Evolutionary conservation across 2,329 filamentous ascomycete genomes (phyloP).

Genomic region (Tolypocladium ophioglossoides): DNA sequence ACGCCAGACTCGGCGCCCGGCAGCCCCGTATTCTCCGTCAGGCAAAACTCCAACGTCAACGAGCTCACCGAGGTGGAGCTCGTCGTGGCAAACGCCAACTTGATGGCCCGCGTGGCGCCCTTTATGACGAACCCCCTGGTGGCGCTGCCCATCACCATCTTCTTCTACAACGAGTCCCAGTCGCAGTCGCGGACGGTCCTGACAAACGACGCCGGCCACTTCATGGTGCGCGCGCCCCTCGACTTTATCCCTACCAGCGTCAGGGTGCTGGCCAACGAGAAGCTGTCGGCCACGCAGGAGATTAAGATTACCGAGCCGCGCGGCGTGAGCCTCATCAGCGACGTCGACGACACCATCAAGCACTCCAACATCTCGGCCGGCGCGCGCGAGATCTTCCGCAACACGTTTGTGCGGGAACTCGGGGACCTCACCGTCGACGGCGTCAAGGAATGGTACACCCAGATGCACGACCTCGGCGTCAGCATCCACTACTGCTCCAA

Average conservation of each 20-base stretch:
- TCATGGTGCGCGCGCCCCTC: conserved; percentile 66
- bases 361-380: conserved; percentile 83
- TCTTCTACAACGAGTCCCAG: conserved; percentile 82
- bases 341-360: conserved; percentile 97
- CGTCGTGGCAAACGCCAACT: conserved; percentile 67
- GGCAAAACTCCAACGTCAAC: conserved; percentile 24
- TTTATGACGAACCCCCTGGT: conserved; percentile 81
- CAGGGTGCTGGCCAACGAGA: conserved; percentile 75
- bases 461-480: conserved; percentile 69
- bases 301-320: conserved; percentile 65
- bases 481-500: conserved; percentile 98
- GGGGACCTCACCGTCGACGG: conserved; percentile 74
- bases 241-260: conserved; percentile 89
- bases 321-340: conserved; percentile 88
- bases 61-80: conserved; percentile 71
- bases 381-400: conserved; percentile 88
- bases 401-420: conserved; percentile 85
- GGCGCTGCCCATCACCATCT: conserved; percentile 72
- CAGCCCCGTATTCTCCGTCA: conserved; percentile 31
- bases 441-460: conserved; percentile 80
- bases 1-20: conserved; percentile 29
- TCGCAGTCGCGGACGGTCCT: conserved; percentile 77
- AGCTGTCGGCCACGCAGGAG: conserved; percentile 69
- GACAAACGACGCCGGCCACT: conserved; percentile 86
- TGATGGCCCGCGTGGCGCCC: conserved; percentile 79